Base-by-base conservation (phyloP, 1,284 basidiomycete species). In the Irpex lacteus region DNA sequence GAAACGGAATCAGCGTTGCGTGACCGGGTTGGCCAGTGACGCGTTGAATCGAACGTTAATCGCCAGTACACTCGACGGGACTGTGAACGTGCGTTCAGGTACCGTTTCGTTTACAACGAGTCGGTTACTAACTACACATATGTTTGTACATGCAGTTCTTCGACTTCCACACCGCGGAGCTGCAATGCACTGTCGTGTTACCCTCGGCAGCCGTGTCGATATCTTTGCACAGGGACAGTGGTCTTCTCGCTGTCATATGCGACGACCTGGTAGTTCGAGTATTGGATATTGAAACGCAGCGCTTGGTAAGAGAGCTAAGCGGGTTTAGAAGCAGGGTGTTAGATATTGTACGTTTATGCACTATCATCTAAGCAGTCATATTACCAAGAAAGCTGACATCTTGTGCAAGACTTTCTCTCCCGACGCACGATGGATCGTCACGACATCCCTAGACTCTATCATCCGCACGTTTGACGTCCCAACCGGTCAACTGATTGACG, bases 391-490 rank as follows among this genome's bases (percentile, higher is more conserved):
- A 53, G 21, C 50, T 9, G 19, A 34, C 4, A 1, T 53, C 19
- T 58, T 11, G 2, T 64, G 53, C 68, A 21, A 96, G 94, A 84
- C 91, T 0, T 98, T 98, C 76, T 98, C 96, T 5, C 88, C 94
- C 2, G 96, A 98, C 75, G 96, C 94, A 2, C 83, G 96, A 66
- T 98, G 97, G 97, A 80, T 99, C 49, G 85, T 98, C 47, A 82
- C 90, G 0, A 89, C 94, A 2, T 95, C 96, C 9, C 81, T 97
- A 60, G 98, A 99, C 75, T 94, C 93, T 1, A 84, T 92, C 58
- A 93, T 99, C 69, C 89, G 98, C 55, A 99, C 98, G 0, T 99
- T 95, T 74, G 98, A 99, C 75, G 86, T 99, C 19, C 97, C 98
- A 0, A 95, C 95, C 8, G 95, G 96, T 2, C 84, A 89, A 34